Evolutionary conservation across 371 early-diverging fungal species (phyloP), one percentile per base, ranked within the genome.

Genomic region (Mycotypha africana): DNA sequence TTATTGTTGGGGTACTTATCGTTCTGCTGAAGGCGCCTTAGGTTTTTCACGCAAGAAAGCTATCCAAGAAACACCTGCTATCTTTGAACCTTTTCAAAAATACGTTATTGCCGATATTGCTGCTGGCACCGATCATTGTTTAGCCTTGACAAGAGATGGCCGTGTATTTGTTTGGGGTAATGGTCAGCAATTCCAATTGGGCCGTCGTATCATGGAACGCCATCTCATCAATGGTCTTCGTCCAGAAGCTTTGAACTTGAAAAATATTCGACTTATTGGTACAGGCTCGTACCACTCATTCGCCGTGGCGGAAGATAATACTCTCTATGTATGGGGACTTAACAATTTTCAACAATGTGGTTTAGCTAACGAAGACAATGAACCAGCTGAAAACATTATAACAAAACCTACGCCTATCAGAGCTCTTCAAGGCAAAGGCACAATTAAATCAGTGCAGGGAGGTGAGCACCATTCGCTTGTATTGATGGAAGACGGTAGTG

Each of bases 311-410:
- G 67, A 76, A 20, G 70, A 76, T 20, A 80, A 84, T 41, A 62
- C 78, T 21, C 74, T 91, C 3, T 92, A 80, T 58, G 78, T 83
- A 6, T 95, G 93, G 88, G 99, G 99, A 23, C 77, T 93, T 37
- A 99, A 99, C 68, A 92, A 94, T 53, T 92, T 84, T 58, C 87
- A 89, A 41, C 99, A 99, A 65, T 96, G 79, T 76, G 97, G 76
- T 37, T 60, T 76, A 58, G 79, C 50, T 40, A 63, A 65, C 22
- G 74, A 81, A 35, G 60, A 65, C 0, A 40, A 43, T 7, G 61
- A 66, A 32, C 51, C 68, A 38, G 53, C 53, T 33, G 70, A 65
- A 10, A 49, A 62, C 44, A 38, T 62, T 25, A 53, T 82, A 52
- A 40, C 61, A 25, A 46, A 62, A 35, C 78, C 89, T 20, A 70